phyloP scores from a whole-genome alignment of 2,329 filamentous ascomycete species.

The Penicillium corylophilum region DNA sequence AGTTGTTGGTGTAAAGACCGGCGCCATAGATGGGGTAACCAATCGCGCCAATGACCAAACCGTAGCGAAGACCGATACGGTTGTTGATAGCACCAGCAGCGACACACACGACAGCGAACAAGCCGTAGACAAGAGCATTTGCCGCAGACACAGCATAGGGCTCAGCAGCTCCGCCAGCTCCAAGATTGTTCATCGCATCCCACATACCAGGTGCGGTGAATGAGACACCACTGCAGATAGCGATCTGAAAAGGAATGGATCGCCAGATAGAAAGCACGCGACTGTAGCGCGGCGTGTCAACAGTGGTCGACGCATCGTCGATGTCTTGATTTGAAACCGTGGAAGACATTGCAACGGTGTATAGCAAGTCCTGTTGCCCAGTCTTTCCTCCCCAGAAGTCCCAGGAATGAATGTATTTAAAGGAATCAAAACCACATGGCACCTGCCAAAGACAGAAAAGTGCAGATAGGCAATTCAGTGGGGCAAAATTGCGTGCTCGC shows the following conservation, averaged over 20 bases:
- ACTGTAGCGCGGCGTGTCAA: background rate
- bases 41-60: constrained; percentile 41
- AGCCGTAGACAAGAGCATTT: constrained; percentile 50
- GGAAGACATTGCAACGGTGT: background rate
- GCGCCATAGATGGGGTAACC: constrained; percentile 51
- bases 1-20: constrained; percentile 51
- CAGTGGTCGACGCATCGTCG: background rate
- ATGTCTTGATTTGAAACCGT: background rate
- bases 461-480: background rate
- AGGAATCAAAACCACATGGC: background rate
- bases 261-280: constrained; percentile 15
- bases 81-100: constrained; percentile 51
- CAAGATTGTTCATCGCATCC: constrained; percentile 56
- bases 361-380: background rate
- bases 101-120: constrained; percentile 49
- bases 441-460: background rate
- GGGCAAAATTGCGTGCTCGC: background rate
- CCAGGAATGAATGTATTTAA: background rate
- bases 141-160: constrained; percentile 54
- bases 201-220: constrained; percentile 42
- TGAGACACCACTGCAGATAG: constrained; percentile 23
- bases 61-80: constrained; percentile 47
- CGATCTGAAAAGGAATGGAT: constrained; percentile 27
- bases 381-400: background rate
- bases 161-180: constrained; percentile 52